phyloP scores from a whole-genome alignment of 2,329 filamentous ascomycete species.

The Neurospora sp. region DNA sequence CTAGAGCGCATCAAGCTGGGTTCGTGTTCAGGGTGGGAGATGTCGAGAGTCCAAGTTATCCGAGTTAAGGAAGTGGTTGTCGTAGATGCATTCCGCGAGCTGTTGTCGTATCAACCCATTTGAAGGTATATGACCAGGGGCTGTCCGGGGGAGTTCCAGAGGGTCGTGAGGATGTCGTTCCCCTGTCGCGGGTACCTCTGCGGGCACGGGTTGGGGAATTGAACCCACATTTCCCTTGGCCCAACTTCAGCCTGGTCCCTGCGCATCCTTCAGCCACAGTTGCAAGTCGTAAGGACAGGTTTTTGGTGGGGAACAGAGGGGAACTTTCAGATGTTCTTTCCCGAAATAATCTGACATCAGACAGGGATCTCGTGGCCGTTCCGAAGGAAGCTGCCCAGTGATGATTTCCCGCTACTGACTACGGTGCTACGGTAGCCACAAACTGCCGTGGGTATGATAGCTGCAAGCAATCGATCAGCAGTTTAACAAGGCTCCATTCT shows the following conservation, averaged over 20 bases:
- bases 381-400: neutral
- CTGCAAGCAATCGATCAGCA: neutral
- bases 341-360: neutral
- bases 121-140: neutral
- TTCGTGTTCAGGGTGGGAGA: neutral
- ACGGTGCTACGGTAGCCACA: neutral
- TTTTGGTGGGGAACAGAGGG: neutral
- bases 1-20: constrained; percentile 1
- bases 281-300: neutral
- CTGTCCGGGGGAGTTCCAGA: neutral
- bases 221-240: neutral
- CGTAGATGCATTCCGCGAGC: neutral
- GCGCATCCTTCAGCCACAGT: neutral
- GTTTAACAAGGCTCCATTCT: neutral
- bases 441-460: neutral
- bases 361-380: neutral
- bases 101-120: neutral
- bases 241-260: neutral
- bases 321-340: neutral
- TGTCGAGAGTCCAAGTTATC: neutral
- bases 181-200: neutral
- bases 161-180: neutral
- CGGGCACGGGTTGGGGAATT: neutral
- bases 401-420: neutral
- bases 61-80: neutral